phyloP scores from a whole-genome alignment of 352 stramenopile genomes.

The Globisporangium spiculum region DNA sequence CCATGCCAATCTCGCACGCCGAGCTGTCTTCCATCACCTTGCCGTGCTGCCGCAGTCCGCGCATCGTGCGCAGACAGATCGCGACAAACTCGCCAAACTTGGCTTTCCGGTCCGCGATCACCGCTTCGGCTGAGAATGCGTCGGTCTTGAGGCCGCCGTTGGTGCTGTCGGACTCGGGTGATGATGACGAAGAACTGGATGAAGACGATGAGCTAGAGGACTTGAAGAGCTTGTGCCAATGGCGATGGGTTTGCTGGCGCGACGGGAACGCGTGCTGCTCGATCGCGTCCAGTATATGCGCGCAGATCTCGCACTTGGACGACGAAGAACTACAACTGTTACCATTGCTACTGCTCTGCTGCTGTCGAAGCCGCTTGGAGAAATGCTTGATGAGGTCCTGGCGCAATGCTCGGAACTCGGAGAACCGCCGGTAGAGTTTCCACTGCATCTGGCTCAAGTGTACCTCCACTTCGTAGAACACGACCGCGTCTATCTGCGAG shows the following conservation, averaged over 20 bases:
- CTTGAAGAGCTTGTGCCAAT: slow-evolving; percentile 30
- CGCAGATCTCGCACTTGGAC: slow-evolving; percentile 48
- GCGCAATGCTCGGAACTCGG: slow-evolving; percentile 59
- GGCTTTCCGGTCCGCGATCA: slow-evolving; percentile 49
- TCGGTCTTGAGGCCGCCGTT: not conserved
- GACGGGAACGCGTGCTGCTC: slow-evolving; percentile 50
- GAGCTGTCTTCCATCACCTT: slow-evolving; percentile 45
- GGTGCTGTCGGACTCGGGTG: not conserved
- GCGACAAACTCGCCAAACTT: slow-evolving; percentile 56
- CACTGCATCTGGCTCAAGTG: slow-evolving; percentile 65
- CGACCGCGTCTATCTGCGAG: slow-evolving; percentile 46
- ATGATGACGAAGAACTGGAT: not conserved
- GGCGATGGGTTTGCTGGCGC: slow-evolving; percentile 22
- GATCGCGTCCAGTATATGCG: slow-evolving; percentile 60
- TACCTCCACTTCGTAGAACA: slow-evolving; percentile 70
- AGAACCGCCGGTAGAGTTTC: slow-evolving; percentile 62
- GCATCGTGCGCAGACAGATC: slow-evolving; percentile 46
- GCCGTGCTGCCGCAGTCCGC: slow-evolving; percentile 64
- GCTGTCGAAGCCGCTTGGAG: slow-evolving; percentile 25
- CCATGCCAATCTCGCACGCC: slow-evolving; percentile 52
- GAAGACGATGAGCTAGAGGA: not conserved
- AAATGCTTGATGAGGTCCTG: slow-evolving; percentile 67
- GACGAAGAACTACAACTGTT: not conserved
- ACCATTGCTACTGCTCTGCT: slow-evolving; percentile 1
- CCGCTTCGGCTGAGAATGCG: not conserved